phyloP scores from a whole-genome alignment of 371 early-diverging fungal genomes.

The Synchytrium microbalum region DNA sequence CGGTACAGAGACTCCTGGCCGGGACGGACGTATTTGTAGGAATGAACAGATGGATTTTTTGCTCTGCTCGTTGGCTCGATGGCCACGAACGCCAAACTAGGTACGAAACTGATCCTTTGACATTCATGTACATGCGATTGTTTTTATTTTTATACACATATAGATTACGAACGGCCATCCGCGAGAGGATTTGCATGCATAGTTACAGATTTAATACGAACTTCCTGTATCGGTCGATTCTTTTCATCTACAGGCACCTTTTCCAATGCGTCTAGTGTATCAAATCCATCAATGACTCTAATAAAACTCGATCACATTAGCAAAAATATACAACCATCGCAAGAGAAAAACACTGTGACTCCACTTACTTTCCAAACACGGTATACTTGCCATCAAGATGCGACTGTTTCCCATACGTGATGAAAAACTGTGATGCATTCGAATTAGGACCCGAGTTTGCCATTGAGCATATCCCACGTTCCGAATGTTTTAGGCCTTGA shows the following conservation, averaged over 20 bases:
- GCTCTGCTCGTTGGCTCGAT: no score
- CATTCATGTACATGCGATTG: no score
- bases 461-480: constrained; percentile 84
- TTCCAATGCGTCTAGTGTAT: constrained; percentile 80
- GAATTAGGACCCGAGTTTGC: constrained; percentile 90
- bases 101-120: no score
- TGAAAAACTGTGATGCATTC: constrained; percentile 90
- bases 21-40: no score
- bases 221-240: constrained; percentile 66
- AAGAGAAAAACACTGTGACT: constrained; percentile 3
- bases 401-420: constrained; percentile 72
- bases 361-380: constrained; percentile 81
- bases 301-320: not conserved
- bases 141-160: no score
- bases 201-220: constrained; percentile 68
- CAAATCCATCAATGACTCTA: constrained; percentile 79
- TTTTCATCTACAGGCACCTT: constrained; percentile 78
- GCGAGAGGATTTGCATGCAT: constrained; percentile 97
- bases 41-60: no score
- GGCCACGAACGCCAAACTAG: no score
- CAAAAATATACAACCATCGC: not conserved
- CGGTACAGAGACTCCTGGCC: no score
- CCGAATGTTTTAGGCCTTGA: constrained; percentile 75
- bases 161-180: no score
- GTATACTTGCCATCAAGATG: constrained; percentile 89